phyloP scores from a whole-genome alignment of 2,329 filamentous ascomycete genomes.

The Chrysoporthe puriensis region DNA sequence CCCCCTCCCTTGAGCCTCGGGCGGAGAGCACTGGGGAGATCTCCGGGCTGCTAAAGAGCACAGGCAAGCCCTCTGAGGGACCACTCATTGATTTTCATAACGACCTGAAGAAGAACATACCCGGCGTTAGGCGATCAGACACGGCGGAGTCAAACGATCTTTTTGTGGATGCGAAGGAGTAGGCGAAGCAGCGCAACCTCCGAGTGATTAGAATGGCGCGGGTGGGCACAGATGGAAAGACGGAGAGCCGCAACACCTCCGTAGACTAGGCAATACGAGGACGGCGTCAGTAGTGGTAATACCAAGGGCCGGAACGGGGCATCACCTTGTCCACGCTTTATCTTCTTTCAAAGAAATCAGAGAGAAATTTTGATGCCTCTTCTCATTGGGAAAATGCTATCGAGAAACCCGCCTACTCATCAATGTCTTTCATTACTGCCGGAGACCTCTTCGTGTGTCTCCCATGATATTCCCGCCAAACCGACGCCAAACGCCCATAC shows the following conservation, averaged over 20 bases:
- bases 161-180: constrained; percentile 46
- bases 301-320: background rate
- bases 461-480: background rate
- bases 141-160: constrained; percentile 43
- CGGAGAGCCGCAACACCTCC: background rate
- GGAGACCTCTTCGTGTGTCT: background rate
- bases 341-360: constrained; percentile 3
- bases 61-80: constrained; percentile 50
- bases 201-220: background rate
- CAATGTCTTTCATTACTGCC: background rate
- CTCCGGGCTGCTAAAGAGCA: constrained; percentile 48
- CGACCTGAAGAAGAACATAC: constrained; percentile 57
- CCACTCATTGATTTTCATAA: constrained; percentile 60
- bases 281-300: constrained; percentile 6
- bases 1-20: constrained; percentile 18
- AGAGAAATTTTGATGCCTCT: background rate
- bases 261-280: constrained; percentile 13
- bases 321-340: constrained; percentile 6
- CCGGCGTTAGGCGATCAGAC: constrained; percentile 41
- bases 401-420: background rate
- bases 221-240: background rate
- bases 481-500: constrained; percentile 16
- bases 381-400: background rate
- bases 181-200: background rate
- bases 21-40: constrained; percentile 44